phyloP scores from a whole-genome alignment of 192 early-diverging fungal species.

The Podila horticola region DNA sequence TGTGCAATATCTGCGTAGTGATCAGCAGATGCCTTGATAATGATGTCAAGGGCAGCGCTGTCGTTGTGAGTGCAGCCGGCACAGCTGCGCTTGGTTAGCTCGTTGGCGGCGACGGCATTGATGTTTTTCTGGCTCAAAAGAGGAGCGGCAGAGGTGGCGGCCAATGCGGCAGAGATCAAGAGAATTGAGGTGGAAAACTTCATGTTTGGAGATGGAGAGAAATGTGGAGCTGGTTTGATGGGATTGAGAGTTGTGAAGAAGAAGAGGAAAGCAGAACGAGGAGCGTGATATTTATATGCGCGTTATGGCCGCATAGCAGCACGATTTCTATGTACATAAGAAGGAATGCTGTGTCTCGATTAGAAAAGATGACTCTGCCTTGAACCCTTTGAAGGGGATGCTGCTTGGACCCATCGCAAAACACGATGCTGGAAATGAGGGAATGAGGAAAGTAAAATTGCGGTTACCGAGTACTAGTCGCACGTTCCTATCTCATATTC shows the following conservation, averaged over 20 bases:
- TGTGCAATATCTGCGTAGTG: slow-evolving; percentile 29
- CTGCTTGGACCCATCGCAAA: no score
- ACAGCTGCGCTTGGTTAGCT: slow-evolving; percentile 7
- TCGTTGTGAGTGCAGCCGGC: slow-evolving; percentile 13
- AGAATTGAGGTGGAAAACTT: slow-evolving; percentile 13
- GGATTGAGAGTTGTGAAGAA: not conserved
- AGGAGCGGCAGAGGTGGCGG: slow-evolving; percentile 17
- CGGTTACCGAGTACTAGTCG: no score
- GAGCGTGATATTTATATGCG: not conserved
- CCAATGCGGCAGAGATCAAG: slow-evolving; percentile 21
- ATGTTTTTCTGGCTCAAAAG: not conserved
- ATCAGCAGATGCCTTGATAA: slow-evolving; percentile 31
- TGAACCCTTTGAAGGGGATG: no score
- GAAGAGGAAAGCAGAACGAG: not conserved
- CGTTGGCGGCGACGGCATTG: not conserved
- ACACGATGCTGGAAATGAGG: no score
- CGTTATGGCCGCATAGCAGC: not conserved
- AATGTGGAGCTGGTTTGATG: not conserved
- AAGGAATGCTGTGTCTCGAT: not conserved
- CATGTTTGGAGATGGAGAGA: slow-evolving; percentile 3
- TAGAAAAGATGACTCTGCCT: no score
- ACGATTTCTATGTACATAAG: not conserved
- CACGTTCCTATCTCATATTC: no score
- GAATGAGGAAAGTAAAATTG: no score
- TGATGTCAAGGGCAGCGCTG: slow-evolving; percentile 9